Conservation (phyloP, 2,329 filamentous ascomycete genomes). For the Teratosphaeria zuluensis region DNA sequence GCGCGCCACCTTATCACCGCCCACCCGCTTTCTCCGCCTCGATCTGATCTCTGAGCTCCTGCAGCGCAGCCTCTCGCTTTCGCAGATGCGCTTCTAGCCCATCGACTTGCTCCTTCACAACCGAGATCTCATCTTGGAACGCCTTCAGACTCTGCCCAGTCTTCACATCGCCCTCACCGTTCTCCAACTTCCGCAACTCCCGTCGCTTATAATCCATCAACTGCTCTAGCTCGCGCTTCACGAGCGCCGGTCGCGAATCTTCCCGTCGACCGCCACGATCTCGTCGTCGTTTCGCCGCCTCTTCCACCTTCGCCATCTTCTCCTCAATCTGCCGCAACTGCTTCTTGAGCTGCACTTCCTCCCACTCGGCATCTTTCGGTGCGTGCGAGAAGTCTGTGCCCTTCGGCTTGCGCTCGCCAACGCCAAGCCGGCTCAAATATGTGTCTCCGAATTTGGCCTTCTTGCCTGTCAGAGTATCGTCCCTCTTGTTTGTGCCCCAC, state of each 20-base stretch:
- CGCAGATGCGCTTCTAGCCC: constrained; percentile 75
- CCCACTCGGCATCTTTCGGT: constrained; percentile 86
- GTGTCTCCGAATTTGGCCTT: constrained; percentile 98
- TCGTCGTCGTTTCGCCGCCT: constrained; percentile 45
- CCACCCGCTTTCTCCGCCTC: constrained; percentile 55
- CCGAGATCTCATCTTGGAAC: constrained; percentile 74
- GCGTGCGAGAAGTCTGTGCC: constrained; percentile 85
- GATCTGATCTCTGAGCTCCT: constrained; percentile 69
- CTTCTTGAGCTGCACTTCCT: constrained; percentile 89
- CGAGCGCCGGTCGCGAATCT: constrained; percentile 75
- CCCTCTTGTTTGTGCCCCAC: constrained; percentile 71
- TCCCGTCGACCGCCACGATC: constrained; percentile 36
- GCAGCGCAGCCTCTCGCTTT: constrained; percentile 64
- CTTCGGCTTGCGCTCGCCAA: constrained; percentile 61
- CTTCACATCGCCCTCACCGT: constrained; percentile 57
- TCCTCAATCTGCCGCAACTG: constrained; percentile 82
- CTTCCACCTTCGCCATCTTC: constrained; percentile 76
- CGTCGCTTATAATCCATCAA: constrained; percentile 88
- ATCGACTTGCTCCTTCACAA: constrained; percentile 90
- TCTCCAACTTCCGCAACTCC: constrained; percentile 65
- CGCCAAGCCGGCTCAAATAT: constrained; percentile 81
- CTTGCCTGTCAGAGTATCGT: constrained; percentile 71
- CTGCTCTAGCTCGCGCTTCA: constrained; percentile 90
- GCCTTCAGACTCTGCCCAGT: constrained; percentile 65
- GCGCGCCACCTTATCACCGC: constrained; percentile 2